Conservation (phyloP, 2,329 filamentous ascomycete genomes). For the Ascomycota sp. region DNA sequence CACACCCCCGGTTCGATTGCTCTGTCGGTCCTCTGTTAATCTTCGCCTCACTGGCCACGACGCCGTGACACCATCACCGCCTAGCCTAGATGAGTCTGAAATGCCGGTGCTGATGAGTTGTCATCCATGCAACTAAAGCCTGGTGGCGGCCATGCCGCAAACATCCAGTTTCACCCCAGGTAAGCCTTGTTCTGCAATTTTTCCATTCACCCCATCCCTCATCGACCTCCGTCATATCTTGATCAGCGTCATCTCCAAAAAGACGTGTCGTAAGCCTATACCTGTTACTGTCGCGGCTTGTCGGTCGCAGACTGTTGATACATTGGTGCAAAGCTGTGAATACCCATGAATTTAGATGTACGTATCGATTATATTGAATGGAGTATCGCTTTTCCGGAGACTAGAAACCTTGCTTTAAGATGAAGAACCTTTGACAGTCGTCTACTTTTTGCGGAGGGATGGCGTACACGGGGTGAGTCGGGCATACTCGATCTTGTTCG, state of each 20-base stretch:
- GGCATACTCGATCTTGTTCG: slow-evolving; percentile 44
- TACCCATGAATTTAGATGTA: too few relatives aligned
- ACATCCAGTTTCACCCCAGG: neutral
- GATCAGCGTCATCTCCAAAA: too few relatives aligned
- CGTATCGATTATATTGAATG: too few relatives aligned
- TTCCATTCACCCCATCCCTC: too few relatives aligned
- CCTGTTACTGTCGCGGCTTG: too few relatives aligned
- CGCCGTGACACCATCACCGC: neutral
- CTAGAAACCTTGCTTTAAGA: slow-evolving; percentile 35
- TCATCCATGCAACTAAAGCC: slow-evolving; percentile 1
- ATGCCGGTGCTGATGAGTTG: slow-evolving; percentile 1
- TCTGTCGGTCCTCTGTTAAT: neutral
- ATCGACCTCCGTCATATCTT: neutral
- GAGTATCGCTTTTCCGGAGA: too few relatives aligned
- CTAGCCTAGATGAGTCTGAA: slow-evolving; percentile 1
- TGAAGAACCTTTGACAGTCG: slow-evolving; percentile 44
- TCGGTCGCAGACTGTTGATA: too few relatives aligned
- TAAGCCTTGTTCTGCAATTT: too few relatives aligned
- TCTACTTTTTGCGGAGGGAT: slow-evolving; percentile 54
- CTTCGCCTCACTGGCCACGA: neutral
- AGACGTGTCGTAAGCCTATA: too few relatives aligned
- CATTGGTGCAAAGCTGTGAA: too few relatives aligned
- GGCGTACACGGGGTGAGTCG: slow-evolving; percentile 70
- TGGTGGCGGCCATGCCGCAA: neutral
- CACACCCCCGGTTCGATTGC: neutral